Base-by-base conservation (phyloP, 164 flowering plant species). In the Santalum album region DNA sequence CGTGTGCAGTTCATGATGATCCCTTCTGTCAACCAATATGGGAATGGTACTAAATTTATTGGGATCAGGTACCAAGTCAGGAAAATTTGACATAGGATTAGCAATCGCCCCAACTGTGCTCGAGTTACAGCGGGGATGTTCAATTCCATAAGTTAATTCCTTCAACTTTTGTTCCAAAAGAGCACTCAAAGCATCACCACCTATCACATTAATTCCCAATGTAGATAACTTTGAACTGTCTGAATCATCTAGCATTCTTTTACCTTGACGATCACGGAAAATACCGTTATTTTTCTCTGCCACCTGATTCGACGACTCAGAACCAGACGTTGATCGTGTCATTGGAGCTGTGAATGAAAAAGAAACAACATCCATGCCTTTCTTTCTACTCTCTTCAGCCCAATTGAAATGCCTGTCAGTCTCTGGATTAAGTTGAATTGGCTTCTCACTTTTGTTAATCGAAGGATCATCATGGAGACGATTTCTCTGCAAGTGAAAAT, bases 331-430 rank as follows among this genome's bases (percentile, higher is more conserved):
- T 23, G 84, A 49, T 43, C 78, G 64, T 40, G 71, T 62, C 69
- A 89, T 58, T 43, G 99, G 97, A 26, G 96, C 76, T 35, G 81
- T 87, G 62, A 92, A 89, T 32, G 99, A 87, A 66, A 92, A 92
- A 18, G 99, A 92, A 66, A 92, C 80, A 65, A 90, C 88, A 71
- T 89, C 97, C 62, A 65, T 76, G 51, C 86, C 79, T 38, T 72
- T 83, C 54, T 65, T 79, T 68, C 66, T 69, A 72, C 69, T 62
- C 38, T 83, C 82, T 56, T 71, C 80, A 43, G 54, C 68, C 78
- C 68, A 69, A 35, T 53, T 49, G 18, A 53, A 54, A 32, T 65
- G 57, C 27, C 58, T 56, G 20, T 74, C 75, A 32, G 18, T 42
- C 4, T 39, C 53, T 25, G 51, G 20, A 55, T 59, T 64, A 32